Base-by-base conservation (phyloP, 495 filamentous ascomycete genomes). In the Annulohypoxylon stygium region DNA sequence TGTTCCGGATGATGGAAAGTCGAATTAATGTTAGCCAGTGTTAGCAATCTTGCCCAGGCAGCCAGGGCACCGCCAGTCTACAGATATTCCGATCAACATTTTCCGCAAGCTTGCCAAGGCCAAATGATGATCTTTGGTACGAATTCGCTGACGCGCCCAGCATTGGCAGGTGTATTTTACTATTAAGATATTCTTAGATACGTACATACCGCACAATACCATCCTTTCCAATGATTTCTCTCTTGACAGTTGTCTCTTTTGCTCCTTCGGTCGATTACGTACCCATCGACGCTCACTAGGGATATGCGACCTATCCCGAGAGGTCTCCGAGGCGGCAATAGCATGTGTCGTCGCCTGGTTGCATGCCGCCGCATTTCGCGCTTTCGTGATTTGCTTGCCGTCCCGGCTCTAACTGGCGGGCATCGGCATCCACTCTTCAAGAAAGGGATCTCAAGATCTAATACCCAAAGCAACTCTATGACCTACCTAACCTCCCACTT, bases 261-360 rank as follows among this genome's bases (percentile, higher is more conserved):
- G 63, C 23, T 30, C 5, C 25, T 39, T 57, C 39, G 67, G 59
- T 55, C 25, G 51, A 62, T 70, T 68, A 54, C 67, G 67, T 74
- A 74, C 62, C 51, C 61, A 63, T 43, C 55, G 48, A 39, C 57
- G 62, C 63, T 70, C 58, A 61, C 64, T 37, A 54, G 14, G 58
- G 37, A 47, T 37, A 61, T 53, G 57, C 43, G 63, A 71, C 54
- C 37, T 45, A 70, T 70, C 53, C 67, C 72, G 72, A 75, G 63
- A 39, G 43, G 67, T 73, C 72, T 47, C 67, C 72, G 67, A 71
- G 61, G 57, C 67, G 45, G 63, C 37, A 18, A 50, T 59, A 25
- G 61, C 58, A 68, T 70, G 67, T 67, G 72, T 71, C 67, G 72
- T 75, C 60, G 57, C 60, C 67, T 59, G 59, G 53, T 70, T 68